These are phyloP conservation scores for Keithomyces neogunnii DNA, from an alignment of 2,329 filamentous ascomycete species.

Conservation along the genomic window DNA sequence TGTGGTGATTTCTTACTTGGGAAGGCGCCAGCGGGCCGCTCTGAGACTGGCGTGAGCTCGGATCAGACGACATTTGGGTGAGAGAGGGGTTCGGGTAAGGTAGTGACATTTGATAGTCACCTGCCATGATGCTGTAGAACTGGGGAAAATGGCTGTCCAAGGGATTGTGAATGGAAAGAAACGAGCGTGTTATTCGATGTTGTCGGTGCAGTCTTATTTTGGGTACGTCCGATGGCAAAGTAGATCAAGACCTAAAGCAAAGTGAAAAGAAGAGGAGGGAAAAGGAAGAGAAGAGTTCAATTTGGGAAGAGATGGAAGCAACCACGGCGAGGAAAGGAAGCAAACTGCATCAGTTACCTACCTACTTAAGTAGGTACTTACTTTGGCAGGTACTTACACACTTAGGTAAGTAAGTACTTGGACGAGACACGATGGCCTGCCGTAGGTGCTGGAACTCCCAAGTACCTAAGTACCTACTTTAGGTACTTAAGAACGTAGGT, in stretches of 20 bases:
- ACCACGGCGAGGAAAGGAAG: not conserved
- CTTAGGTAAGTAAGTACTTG: too few species aligned
- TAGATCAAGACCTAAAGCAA: not conserved
- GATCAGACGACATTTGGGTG: conserved; percentile 19
- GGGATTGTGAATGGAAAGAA: conserved; percentile 1
- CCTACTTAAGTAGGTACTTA: too few species aligned
- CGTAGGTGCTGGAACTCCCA: too few species aligned
- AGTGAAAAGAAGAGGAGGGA: not conserved
- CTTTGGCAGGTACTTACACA: too few species aligned
- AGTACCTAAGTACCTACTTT: too few species aligned
- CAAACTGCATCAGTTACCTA: too few species aligned
- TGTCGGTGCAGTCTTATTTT: not conserved
- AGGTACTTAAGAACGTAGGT: too few species aligned
- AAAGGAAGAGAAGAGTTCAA: not conserved
- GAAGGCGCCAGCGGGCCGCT: not conserved
- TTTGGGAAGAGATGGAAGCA: not conserved
- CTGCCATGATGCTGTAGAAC: conserved; percentile 13
- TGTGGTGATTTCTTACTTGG: not conserved
- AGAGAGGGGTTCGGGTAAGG: conserved; percentile 24
- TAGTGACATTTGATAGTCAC: conserved; percentile 21
- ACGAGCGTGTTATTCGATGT: conserved; percentile 1
- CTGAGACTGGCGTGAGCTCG: conserved; percentile 1
- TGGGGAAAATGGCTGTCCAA: not conserved
- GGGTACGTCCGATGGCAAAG: not conserved
- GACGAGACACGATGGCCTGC: too few species aligned